Percentiles rank a stretch among this genome's conserved stretches.
Conservation (phyloP, 768 basidiomycete genomes). For the Termitomyces sp. region DNA sequence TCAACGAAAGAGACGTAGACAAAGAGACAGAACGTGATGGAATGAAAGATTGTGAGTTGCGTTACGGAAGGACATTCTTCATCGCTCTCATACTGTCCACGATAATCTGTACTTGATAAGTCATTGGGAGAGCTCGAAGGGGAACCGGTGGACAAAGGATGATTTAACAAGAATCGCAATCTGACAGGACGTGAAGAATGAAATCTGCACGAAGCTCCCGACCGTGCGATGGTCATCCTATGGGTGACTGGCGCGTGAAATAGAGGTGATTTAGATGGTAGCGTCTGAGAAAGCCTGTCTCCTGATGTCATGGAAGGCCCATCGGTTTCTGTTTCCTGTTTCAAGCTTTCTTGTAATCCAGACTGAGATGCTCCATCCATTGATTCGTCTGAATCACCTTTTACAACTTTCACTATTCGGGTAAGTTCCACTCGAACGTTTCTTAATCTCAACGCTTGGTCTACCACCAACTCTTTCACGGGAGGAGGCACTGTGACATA, state of each 20-base stretch:
- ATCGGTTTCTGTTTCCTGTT: constrained; percentile 18
- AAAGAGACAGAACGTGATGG: constrained; percentile 71
- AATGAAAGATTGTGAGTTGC: constrained; percentile 78
- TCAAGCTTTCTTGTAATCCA: constrained; percentile 9
- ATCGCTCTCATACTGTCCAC: constrained; percentile 47
- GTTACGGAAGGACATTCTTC: constrained; percentile 71
- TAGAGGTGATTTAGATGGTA: constrained; percentile 39
- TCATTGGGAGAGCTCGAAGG: constrained; percentile 39
- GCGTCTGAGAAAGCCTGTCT: constrained; percentile 25
- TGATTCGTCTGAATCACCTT: constrained; percentile 33
- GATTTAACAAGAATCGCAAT: constrained; percentile 78
- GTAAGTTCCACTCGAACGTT: constrained; percentile 81
- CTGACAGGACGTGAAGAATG: constrained; percentile 71
- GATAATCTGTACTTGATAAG: constrained; percentile 36
- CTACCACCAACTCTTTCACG: constrained; percentile 55
- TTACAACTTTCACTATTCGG: constrained; percentile 53
- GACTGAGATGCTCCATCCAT: constrained; percentile 21
- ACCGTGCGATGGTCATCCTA: constrained; percentile 63
- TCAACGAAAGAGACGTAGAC: constrained; percentile 77
- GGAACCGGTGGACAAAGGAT: constrained; percentile 43
- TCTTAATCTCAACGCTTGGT: constrained; percentile 67
- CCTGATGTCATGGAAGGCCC: constrained; percentile 24
- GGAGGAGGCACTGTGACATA: constrained; percentile 83
- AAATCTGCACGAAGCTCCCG: constrained; percentile 90
- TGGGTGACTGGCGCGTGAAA: constrained; percentile 11